Evolutionary conservation across 192 early-diverging fungal species (phyloP).

Genomic region (Coemansia guatemalensis): DNA sequence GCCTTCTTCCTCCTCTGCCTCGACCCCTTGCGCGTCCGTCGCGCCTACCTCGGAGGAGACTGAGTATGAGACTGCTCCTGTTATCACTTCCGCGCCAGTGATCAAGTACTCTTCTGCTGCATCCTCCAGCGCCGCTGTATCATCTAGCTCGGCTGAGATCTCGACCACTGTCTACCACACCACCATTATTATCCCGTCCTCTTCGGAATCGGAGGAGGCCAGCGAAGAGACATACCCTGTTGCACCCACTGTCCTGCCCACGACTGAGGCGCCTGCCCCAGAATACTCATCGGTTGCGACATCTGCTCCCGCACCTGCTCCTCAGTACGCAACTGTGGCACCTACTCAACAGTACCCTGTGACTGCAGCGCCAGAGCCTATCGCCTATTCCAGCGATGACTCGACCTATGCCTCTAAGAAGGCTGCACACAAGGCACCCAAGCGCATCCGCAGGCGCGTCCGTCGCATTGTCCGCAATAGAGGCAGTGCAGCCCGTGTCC

Average conservation of each 20-base stretch:
- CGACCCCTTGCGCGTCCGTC: no score
- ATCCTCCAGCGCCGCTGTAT: not conserved
- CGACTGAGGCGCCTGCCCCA: not conserved
- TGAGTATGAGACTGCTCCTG: no score
- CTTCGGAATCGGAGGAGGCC: not conserved
- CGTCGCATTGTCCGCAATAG: slow-evolving; percentile 10
- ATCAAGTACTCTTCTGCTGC: not conserved
- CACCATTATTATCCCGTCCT: not conserved
- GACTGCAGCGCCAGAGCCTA: not conserved
- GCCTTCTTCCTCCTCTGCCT: no score
- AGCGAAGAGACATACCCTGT: not conserved
- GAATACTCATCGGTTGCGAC: no score
- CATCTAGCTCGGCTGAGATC: not conserved
- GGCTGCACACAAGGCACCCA: slow-evolving; percentile 2
- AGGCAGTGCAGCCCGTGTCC: not conserved
- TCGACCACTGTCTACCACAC: not conserved
- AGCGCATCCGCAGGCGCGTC: slow-evolving; percentile 19
- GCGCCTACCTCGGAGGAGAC: no score
- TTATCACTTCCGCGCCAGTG: no score
- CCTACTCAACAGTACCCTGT: not conserved
- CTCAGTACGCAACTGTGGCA: not conserved
- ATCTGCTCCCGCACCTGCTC: not conserved
- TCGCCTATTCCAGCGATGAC: no score
- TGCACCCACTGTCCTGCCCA: not conserved
- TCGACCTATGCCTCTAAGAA: not conserved